Percentiles rank a stretch among this genome's conserved stretches.
Evolutionary conservation across 2,329 filamentous ascomycete genomes (phyloP).

Genomic region (Neopestalotiopsis clavispora): DNA sequence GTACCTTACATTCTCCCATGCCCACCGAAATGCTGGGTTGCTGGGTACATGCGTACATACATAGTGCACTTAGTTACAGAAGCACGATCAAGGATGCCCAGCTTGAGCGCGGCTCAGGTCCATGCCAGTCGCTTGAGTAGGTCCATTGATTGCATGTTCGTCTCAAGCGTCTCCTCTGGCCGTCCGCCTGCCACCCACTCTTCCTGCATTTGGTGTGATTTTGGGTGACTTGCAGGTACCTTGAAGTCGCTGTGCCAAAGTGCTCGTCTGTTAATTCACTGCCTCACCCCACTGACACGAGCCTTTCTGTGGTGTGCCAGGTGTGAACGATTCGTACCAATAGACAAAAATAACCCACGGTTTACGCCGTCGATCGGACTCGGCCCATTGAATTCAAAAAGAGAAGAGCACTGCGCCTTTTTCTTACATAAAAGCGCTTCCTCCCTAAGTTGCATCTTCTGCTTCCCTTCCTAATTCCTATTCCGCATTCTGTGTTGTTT

Average conservation of each 20-base stretch:
- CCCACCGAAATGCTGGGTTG: no score
- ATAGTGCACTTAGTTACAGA: background rate
- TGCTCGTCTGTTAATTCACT: background rate
- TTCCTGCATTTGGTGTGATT: background rate
- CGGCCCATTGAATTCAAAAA: conserved; percentile 5
- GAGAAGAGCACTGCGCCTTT: conserved; percentile 9
- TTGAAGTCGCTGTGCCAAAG: background rate
- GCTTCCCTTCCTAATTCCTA: background rate
- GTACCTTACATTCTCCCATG: background rate
- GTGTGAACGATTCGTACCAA: background rate
- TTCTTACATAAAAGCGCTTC: conserved; percentile 14
- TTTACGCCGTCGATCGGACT: conserved; percentile 13
- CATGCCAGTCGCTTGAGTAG: no score
- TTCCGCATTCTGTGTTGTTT: background rate
- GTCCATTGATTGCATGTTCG: no score
- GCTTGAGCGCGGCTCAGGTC: background rate
- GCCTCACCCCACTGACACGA: conserved; percentile 13
- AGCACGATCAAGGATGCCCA: background rate
- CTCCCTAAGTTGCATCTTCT: background rate
- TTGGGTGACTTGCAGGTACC: background rate
- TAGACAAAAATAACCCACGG: conserved; percentile 7
- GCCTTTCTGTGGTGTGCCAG: background rate
- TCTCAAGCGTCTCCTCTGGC: background rate
- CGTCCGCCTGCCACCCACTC: background rate
- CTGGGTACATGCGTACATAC: no score